Base-by-base conservation (phyloP, 2,329 filamentous ascomycete genomes). In the Blumeria graminis region DNA sequence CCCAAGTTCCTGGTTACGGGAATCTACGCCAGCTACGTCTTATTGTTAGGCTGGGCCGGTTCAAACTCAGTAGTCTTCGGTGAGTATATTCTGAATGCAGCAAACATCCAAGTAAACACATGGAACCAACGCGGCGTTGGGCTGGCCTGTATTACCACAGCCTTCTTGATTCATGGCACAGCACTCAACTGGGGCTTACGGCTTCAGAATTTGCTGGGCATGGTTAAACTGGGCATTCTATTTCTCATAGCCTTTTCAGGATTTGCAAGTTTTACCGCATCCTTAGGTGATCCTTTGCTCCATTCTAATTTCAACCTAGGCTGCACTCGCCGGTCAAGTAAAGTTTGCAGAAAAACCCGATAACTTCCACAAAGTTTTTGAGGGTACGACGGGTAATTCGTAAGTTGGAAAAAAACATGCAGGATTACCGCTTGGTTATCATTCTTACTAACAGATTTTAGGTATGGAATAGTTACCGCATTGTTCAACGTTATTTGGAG, bases 401-500 rank as follows among this genome's bases (percentile, higher is more conserved):
- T 84, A 57, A 57, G 60, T 58, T 1, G 38, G 11, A 16, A n/a
- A 8, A 9, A 36, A 11, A 22, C n/a, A 22, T 16, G 11, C 28
- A 14, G 33, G 33, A n/a, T 34, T 48, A 10, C 33, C 6, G 9
- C n/a, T 7, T n/a, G 33, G 14, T 16, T 22, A 28, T 28, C 22
- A 28, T 4, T 9, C 14, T 1, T 45, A 22, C 32, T 50, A 4
- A 36, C 16, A 5, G 13, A 13, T 41, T 13, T 14, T 46, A 63
- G 61, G 33, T 65, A 84, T 60, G 78, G 78, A 52, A 72, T 82
- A 36, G 79, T 82, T n/a, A 83, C 77, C 1, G 80, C 81, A 0
- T 69, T 85, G 0, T 84, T 82, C 71, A 84, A 83, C 61, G 80
- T 84, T 59, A 80, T 84, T 62, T 84, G 80, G 75, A 79, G 75